Evolutionary conservation across 768 basidiomycete genomes (phyloP), one percentile per base, ranked within the genome.

Genomic region (Nevesoporus exiguus): DNA sequence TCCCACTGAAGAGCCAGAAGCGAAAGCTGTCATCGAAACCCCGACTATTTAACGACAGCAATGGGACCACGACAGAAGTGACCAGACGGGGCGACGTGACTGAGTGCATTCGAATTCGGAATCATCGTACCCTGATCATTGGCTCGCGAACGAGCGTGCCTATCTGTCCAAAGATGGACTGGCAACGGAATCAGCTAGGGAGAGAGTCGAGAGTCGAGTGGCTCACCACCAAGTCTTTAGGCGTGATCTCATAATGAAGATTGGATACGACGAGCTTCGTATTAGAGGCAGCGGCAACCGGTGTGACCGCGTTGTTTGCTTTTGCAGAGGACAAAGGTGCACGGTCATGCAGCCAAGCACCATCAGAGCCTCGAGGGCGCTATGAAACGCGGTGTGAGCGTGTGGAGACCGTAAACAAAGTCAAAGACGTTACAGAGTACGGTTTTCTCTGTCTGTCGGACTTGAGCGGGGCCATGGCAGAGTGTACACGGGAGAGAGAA

Each of bases 101-200:
- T 54, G 60, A 39, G 60, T 69, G 68, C 60, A 70, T 68, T 71
- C 68, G 68, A 71, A 76, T 66, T 73, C 72, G 74, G 75, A 74
- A 69, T 66, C 70, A 71, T 80, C 93, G 87, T 93, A 96, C 93
- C 88, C 89, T 91, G 73, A 96, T 93, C 72, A 84, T 75, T 76
- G 93, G 93, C 80, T 93, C 91, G 73, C 91, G 86, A 67, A 91
- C 81, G 73, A 96, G 84, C 76, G 90, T 91, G 77, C 93, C 93
- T 73, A 91, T 86, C 70, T 89, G 84, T 66, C 91, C 89, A 80
- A 95, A 96, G 63, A 95, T 92, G 73, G 81, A 79, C 92, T 95
- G 63, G 4, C 10, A 11, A 49, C 21, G 41, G 45, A 36, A 42
- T 62, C 21, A 59, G 59, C 5, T 30, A 43, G 11, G n/a, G 21